These are phyloP conservation scores for Candida hungchunana DNA, from an alignment of 805 yeast species.

Conservation along the genomic window DNA sequence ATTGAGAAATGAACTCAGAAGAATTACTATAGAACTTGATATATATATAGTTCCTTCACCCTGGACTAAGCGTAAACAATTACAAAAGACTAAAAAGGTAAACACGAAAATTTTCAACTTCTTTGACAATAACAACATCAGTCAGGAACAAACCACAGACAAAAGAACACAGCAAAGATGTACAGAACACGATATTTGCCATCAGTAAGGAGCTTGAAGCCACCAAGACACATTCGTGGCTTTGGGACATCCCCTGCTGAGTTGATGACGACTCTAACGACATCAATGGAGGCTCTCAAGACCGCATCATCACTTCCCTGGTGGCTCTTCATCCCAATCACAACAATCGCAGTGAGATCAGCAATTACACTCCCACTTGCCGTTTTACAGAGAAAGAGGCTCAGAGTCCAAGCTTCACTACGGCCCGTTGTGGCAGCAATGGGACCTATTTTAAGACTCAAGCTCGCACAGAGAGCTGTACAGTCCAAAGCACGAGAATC, in stretches of 20 bases:
- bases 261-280: slow-evolving; percentile 21
- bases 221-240: neutral
- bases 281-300: slow-evolving; percentile 45
- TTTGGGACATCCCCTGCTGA: slow-evolving; percentile 12
- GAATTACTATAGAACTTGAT: no score
- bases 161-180: no score
- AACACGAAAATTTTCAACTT: no score
- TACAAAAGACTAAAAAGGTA: no score
- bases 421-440: slow-evolving; percentile 71
- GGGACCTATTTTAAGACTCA: slow-evolving; percentile 64
- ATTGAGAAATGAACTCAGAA: no score
- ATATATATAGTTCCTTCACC: no score
- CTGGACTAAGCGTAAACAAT: no score
- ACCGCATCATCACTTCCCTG: slow-evolving; percentile 66
- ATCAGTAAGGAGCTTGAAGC: no score
- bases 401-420: slow-evolving; percentile 65
- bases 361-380: slow-evolving; percentile 76
- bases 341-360: slow-evolving; percentile 64
- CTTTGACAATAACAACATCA: no score
- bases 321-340: slow-evolving; percentile 73
- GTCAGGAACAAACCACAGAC: no score
- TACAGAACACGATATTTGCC: no score
- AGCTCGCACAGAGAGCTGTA: slow-evolving; percentile 37
- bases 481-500: slow-evolving; percentile 27
- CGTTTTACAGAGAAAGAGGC: slow-evolving; percentile 60